phyloP scores from a whole-genome alignment of 306 rosid genomes.

The Quercus berberidifolia region DNA sequence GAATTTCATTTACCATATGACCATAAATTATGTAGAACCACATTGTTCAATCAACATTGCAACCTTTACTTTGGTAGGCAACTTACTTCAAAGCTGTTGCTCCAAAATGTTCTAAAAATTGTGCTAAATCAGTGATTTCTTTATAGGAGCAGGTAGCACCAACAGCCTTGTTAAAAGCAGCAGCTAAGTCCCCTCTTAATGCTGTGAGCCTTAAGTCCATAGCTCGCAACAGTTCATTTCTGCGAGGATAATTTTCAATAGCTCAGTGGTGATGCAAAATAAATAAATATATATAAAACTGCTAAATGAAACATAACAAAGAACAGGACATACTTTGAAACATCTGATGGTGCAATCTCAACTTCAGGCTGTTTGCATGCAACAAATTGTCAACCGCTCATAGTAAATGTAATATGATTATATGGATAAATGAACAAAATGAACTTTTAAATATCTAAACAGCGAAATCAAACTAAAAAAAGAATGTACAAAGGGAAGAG shows the following conservation, averaged over 20 bases:
- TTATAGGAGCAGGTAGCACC: slow-evolving; percentile 25
- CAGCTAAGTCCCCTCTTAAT: slow-evolving; percentile 48
- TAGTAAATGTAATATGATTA: slow-evolving; percentile 11
- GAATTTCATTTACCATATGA: not conserved
- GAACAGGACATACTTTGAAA: slow-evolving; percentile 76
- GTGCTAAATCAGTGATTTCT: slow-evolving; percentile 33
- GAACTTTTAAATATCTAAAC: slow-evolving; percentile 1
- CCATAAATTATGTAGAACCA: not conserved
- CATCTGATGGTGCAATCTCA: slow-evolving; percentile 50
- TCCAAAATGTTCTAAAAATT: slow-evolving; percentile 57
- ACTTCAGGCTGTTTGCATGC: slow-evolving; percentile 56
- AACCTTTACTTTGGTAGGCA: slow-evolving; percentile 10
- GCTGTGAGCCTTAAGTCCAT: slow-evolving; percentile 86
- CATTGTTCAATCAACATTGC: slow-evolving; percentile 3
- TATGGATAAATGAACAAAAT: slow-evolving; percentile 18
- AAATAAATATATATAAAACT: slow-evolving; percentile 13
- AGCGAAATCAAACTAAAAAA: slow-evolving; percentile 11
- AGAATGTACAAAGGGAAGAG: slow-evolving; percentile 24
- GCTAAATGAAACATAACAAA: slow-evolving; percentile 28
- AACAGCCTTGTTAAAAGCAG: slow-evolving; percentile 29
- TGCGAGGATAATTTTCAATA: slow-evolving; percentile 45
- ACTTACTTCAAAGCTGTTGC: slow-evolving; percentile 66
- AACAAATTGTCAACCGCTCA: slow-evolving; percentile 30
- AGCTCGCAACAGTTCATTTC: slow-evolving; percentile 86
- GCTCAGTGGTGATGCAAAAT: slow-evolving; percentile 28